Base-by-base conservation (phyloP, 345 rosid genomes). In the Cardamine resedifolia region DNA sequence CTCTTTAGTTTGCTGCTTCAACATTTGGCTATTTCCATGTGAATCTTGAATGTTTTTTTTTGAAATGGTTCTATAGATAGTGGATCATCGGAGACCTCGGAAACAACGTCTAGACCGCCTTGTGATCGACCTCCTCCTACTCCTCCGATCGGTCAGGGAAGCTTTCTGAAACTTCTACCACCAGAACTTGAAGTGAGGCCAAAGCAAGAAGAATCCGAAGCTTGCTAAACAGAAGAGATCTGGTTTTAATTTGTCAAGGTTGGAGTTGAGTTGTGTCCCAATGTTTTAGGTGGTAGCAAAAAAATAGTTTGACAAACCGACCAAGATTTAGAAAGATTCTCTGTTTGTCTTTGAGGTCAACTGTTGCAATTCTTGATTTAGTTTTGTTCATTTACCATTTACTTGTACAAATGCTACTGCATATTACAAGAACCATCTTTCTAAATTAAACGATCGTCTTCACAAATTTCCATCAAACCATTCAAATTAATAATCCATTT, bases 151-250 rank as follows among this genome's bases (percentile, higher is more conserved):
- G 70, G 49, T 73, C 88, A 79, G 63, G 91, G 96, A 72, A 88
- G 91, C 81, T 88, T 88, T 68, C 62, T 83, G 58, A 86, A 81
- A 61, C 85, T 83, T 53, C 75, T 83, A 77, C 90, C 92, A 65
- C 79, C 82, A 48, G 80, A 83, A 56, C 80, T 85, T 39, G 84
- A 87, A 80, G 78, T 71, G 27, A 56, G 80, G 58, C 71, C 75
- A 59, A 84, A 80, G 57, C 78, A 64, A 55, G 74, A 69, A 47
- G 78, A 72, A 41, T 38, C 60, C 1, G 79, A 76, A 70, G 51
- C 79, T 55, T 68, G 64, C 74, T 75, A 61, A 60, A 19, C 27
- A 51, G 4, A 11, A 15, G 41, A 24, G 16, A 30, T n/a, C n/a
- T n/a, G 6, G 47, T 41, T 65, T 34, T 34, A 4, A n/a, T 45